These are phyloP conservation scores for Aspergillus olivimuriae DNA, from an alignment of 495 filamentous ascomycete species.

Conservation along the genomic window DNA sequence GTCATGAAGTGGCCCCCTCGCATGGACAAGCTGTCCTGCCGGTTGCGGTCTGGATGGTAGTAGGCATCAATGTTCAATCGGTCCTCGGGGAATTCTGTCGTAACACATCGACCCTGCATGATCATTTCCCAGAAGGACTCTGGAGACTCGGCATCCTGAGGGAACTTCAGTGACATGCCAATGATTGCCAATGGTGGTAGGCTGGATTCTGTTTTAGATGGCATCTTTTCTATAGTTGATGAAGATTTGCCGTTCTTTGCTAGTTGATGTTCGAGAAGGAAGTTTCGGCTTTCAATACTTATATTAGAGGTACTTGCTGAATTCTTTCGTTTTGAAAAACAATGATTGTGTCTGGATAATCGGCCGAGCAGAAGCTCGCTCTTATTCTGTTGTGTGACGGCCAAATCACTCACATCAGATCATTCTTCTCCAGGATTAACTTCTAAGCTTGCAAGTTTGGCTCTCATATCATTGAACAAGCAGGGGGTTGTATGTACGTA, in stretches of 20 bases:
- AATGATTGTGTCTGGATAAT: too few species aligned
- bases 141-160: conserved; percentile 41
- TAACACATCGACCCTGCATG: conserved; percentile 37
- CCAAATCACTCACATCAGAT: too few species aligned
- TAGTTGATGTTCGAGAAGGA: not conserved
- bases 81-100: conserved; percentile 41
- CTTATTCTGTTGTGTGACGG: too few species aligned
- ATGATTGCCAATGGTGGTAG: conserved; percentile 49
- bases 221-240: not conserved
- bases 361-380: too few species aligned
- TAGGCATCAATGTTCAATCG: conserved; percentile 41
- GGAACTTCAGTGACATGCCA: conserved; percentile 52
- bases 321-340: too few species aligned
- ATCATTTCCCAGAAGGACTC: conserved; percentile 51
- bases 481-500: too few species aligned
- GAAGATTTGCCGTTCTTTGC: not conserved
- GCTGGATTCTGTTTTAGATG: not conserved
- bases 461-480: too few species aligned
- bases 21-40: conserved; percentile 9
- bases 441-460: too few species aligned
- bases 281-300: too few species aligned
- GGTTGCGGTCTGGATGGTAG: conserved; percentile 35
- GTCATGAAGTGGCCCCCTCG: not conserved
- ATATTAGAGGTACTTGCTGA: not conserved
- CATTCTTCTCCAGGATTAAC: too few species aligned